A percentile compares a stretch with the other conserved stretches of the same genome.
These are phyloP conservation scores for Taiwanofungus camphoratus DNA, from an alignment of 1,284 basidiomycete species.

Conservation along the genomic window DNA sequence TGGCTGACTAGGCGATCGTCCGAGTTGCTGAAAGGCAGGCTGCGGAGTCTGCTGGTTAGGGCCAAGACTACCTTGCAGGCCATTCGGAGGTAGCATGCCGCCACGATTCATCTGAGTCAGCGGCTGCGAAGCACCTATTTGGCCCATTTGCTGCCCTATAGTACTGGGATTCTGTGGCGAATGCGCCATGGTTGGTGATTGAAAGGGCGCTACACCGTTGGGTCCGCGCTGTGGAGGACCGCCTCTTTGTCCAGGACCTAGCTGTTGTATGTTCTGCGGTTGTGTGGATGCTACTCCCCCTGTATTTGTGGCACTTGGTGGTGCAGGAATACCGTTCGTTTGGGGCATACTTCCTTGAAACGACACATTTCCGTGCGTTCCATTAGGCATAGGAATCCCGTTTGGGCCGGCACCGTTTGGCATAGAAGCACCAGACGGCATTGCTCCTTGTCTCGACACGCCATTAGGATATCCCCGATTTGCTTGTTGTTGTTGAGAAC, in stretches of 20 bases:
- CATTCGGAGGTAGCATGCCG: constrained; percentile 48
- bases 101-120: constrained; percentile 37
- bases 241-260: constrained; percentile 27
- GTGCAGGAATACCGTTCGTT: constrained; percentile 34
- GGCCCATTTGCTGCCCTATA: constrained; percentile 36
- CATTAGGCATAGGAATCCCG: constrained; percentile 35
- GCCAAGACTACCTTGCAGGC: constrained; percentile 29
- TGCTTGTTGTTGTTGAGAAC: constrained; percentile 9
- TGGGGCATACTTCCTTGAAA: constrained; percentile 15
- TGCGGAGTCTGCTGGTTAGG: constrained; percentile 37
- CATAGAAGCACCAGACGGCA: constrained; percentile 15
- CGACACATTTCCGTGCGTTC: constrained; percentile 11
- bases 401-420: constrained; percentile 23
- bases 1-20: constrained; percentile 51
- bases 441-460: constrained; percentile 18
- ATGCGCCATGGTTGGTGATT: constrained; percentile 38
- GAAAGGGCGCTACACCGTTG: constrained; percentile 37
- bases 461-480: constrained; percentile 31
- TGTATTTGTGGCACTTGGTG: constrained; percentile 18
- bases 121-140: constrained; percentile 39
- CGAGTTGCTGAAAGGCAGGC: constrained; percentile 31
- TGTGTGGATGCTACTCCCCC: constrained; percentile 17
- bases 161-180: constrained; percentile 32
- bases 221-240: constrained; percentile 30
- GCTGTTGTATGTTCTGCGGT: constrained; percentile 11